Base-by-base conservation (phyloP, 805 yeast species). In the Candida manassasensis region DNA sequence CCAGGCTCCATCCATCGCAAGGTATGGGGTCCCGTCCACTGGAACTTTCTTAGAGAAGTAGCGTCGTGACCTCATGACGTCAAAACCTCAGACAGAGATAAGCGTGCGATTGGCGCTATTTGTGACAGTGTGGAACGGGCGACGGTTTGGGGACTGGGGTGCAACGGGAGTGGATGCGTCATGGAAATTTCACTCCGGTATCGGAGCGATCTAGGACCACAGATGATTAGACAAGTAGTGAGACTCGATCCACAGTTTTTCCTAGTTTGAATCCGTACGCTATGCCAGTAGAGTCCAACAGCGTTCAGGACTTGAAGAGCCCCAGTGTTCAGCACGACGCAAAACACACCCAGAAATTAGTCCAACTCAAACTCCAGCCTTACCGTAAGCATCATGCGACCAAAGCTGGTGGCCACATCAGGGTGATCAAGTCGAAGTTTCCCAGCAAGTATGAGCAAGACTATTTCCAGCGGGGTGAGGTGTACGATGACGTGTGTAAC, bases 401-500 rank as follows among this genome's bases (percentile, higher is more conserved):
- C 12, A 24, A 24, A n/a, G 14, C 6, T 24, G 27, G 27, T 6
- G 27, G 27, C 12, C 27, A 24, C 12, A 6, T 24, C 8, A 24
- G 12, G 12, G 6, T 24, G 12, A 6, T n/a, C 12, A 24, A n/a
- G 12, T 7, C 8, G 6, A 24, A 24, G 27, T 6, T 24, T 11
- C 27, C 27, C 27, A 24, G 27, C 12, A 24, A 24, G 27, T 24
- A 24, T 11, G 27, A 24, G 12, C 27, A 24, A 14, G 33, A 30
- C 13, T 30, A 30, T 21, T 30, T 30, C 26, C 9, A 24, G 12
- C 27, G 27, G 12, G 12, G 27, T 6, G 6, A 8, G 12, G 27
- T 24, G 12, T 7, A 24, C 18, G 38, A 24, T 14, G 13, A 31
- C 19, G 33, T 35, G 2, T 19, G 29, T 9, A 31, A 39, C 32